Evolutionary conservation across 371 early-diverging fungal genomes (phyloP), one percentile per base, ranked within the genome.

Genomic region (Mucor saturninus): DNA sequence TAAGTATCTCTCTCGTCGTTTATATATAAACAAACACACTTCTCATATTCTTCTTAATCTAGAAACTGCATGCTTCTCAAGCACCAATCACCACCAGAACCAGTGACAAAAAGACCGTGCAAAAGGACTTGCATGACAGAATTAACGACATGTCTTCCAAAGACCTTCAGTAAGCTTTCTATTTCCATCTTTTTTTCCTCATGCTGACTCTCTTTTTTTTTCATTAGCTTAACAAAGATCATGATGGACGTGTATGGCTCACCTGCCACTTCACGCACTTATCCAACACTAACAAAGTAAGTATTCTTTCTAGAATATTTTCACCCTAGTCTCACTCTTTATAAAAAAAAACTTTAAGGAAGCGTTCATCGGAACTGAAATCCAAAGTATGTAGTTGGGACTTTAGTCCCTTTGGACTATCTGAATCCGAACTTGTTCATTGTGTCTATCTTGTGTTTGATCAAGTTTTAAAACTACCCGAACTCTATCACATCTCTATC

Each of bases 401-500:
- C 42, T 89, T 89, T 68, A 80, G 80, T 67, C 89, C 91, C 11
- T 85, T 87, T 68, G 86, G 85, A 55, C 69, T 88, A 30, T 70
- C 78, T 35, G 82, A 82, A 45, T 75, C 78, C 35, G 91, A 91
- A 52, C 65, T 89, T 50, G 76, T 90, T 63, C 88, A 89, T 59
- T 85, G 87, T 59, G 86, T 84, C 1, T 79, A 80, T 55, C 69
- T 91, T 35, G 85, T 90, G 59, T 82, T 91, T 61, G 80, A 86
- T 66, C 83, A 88, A 59, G 82, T 83, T 37, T 74, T 88, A 56
- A 68, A 73, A 37, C 69, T 84, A 52, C 84, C 85, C 5, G 88
- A 86, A 54, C 61, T 91, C 28, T 66, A 68, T 43, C 77, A 80
- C 52, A 67, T 86, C 35, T 72, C 74, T 26, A 68, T 81, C 31